Base-by-base conservation (phyloP, 768 basidiomycete species). In the Tricholoma bakamatsutake region DNA sequence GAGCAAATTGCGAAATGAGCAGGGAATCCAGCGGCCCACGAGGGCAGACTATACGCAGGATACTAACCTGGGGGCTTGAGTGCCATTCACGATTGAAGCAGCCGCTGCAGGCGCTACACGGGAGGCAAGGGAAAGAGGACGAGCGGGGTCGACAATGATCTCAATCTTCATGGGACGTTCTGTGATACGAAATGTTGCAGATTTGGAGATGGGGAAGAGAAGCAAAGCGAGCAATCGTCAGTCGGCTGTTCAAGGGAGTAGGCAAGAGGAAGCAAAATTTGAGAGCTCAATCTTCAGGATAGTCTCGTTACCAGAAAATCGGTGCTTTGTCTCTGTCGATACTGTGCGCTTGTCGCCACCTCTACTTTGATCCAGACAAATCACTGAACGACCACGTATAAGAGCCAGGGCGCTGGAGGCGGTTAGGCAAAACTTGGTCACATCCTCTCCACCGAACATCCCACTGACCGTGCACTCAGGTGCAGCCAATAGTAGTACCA, bases 101-200 rank as follows among this genome's bases (percentile, higher is more conserved):
- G 51, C 62, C 12, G 82, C 73, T 3, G 84, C 81, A 34, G 93
- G 90, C 3, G 91, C 90, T 34, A 99, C 91, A 52, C 97, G 90
- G 24, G 89, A 82, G 15, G 83, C 84, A 60, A 99, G 79, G 4
- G 90, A 80, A 17, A 76, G 76, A n/a, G 86, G 70, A 42, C 81
- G 80, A 45, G 85, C 80, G 11, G 92, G 92, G 75, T 96, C 92
- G 69, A 96, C 81, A 45, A 98, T 84, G 61, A 98, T 92, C 80
- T 99, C 96, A 59, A 98, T 94, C 80, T 94, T 96, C 94, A 98
- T 97, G 21, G 93, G 90, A 62, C 91, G 90, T 80, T 91, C 96
- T 98, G 67, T 72, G 64, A 69, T 64, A 61, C 66, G 75, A 64
- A 57, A 39, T 64, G 72, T 61, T 73, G 68, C 21, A 63, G 55